Base-by-base conservation (phyloP, 306 rosid genomes). In the Acacia melanoxylon region DNA sequence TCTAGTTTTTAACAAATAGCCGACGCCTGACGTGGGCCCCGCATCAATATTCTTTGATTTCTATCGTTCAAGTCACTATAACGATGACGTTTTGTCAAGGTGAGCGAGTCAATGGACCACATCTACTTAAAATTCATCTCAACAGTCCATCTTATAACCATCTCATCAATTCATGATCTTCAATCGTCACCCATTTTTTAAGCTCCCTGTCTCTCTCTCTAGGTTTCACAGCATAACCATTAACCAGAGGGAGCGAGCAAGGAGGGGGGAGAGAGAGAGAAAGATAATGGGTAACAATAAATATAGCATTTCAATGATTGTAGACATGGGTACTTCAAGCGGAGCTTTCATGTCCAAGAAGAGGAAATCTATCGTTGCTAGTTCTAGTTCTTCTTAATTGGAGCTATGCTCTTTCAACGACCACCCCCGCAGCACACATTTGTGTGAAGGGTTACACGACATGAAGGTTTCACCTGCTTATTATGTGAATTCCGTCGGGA, bases 241-340 rank as follows among this genome's bases (percentile, higher is more conserved):
- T 4, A 33, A 33, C 37, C 15, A 46, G 75, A 24, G 63, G 45
- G 40, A 37, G 56, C 35, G 6, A 27, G n/a, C n/a, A n/a, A n/a
- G n/a, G n/a, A n/a, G n/a, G 45, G 29, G 40, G 27, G 19, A 62
- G 61, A 29, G 31, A 1, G 12, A 22, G 37, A 74, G 77, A 37
- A 77, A 72, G 51, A 69, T 27, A 42, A 88, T 88, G 94, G 78
- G 82, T 13, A 91, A 88, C n/a, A 71, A 74, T 59, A 90, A 91
- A 85, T 90, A 95, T 78, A 80, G 78, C 85, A 74, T 83, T 61
- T 83, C 65, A 45, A 78, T 67, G 74, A 71, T 79, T 77, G 61
- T 76, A 10, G 81, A 68, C 44, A 85, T 83, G 70, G 89, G 85
- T 44, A 44, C 84, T 75, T 76, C 88, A 24, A 67, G 67, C 54